Evolutionary conservation across 129 eudicot species (phyloP).

Genomic region (Heracleum sosnowskyi): DNA sequence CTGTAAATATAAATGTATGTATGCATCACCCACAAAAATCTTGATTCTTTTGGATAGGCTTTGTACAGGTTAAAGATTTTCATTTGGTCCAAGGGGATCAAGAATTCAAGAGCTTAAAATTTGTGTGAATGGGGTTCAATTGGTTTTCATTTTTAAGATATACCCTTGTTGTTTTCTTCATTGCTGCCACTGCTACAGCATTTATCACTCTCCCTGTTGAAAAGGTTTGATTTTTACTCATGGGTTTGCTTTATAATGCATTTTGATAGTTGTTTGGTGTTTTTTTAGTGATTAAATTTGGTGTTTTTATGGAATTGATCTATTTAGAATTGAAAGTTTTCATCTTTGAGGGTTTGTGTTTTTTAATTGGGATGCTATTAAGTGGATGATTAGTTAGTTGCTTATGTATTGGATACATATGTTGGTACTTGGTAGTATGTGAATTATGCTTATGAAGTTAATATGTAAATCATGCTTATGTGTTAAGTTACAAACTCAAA

Average conservation of each 20-base stretch:
- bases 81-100: background rate
- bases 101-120: background rate
- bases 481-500: no score
- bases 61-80: background rate
- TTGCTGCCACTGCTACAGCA: conserved; percentile 52
- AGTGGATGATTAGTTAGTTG: background rate
- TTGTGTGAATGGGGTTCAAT: conserved; percentile 33
- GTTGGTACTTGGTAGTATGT: background rate
- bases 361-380: background rate
- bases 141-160: conserved; percentile 44
- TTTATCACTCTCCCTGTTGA: conserved; percentile 72
- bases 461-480: no score
- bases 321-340: no score
- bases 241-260: conserved; percentile 5
- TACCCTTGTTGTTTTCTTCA: conserved; percentile 36
- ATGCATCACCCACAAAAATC: background rate
- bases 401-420: background rate
- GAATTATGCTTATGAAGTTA: background rate
- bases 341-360: background rate
- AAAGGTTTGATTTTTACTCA: conserved; percentile 37
- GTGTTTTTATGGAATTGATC: background rate
- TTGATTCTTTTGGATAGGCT: background rate
- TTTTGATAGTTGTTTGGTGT: background rate
- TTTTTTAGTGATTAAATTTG: background rate
- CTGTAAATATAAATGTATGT: background rate